These are phyloP conservation scores for Stemphylium vesicarium DNA, from an alignment of 2,329 filamentous ascomycete species.

Conservation along the genomic window DNA sequence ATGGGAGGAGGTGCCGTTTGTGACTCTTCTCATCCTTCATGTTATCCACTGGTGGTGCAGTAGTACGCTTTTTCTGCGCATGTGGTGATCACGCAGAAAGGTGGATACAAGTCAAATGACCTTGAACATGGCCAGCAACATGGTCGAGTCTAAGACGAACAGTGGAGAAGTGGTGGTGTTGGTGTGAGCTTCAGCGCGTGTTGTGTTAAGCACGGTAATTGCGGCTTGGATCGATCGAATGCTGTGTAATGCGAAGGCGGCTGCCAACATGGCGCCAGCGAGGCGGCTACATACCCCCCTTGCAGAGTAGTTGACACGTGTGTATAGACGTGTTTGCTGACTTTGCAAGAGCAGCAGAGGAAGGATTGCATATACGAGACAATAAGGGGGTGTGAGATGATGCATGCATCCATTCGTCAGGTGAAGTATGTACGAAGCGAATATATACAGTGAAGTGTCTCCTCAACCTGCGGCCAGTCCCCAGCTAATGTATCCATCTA, in stretches of 20 bases:
- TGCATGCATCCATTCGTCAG: neutral
- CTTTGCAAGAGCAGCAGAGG: neutral
- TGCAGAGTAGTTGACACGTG: too few species aligned
- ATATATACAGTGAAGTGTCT: constrained; percentile 14
- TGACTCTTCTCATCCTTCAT: neutral
- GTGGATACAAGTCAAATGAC: neutral
- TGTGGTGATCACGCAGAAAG: neutral
- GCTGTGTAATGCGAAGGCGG: too few species aligned
- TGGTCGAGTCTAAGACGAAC: too few species aligned
- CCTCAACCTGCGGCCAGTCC: neutral
- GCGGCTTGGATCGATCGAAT: too few species aligned
- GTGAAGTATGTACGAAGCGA: constrained; percentile 9
- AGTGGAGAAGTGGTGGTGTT: too few species aligned
- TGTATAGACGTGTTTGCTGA: too few species aligned
- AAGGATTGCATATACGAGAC: neutral
- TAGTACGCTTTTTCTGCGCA: neutral
- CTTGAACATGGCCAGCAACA: too few species aligned
- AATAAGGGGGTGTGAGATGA: neutral
- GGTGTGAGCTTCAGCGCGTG: too few species aligned
- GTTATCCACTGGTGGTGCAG: neutral
- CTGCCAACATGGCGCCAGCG: too few species aligned
- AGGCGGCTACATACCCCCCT: too few species aligned
- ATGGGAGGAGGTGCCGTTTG: neutral
- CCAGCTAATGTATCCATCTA: too few species aligned
- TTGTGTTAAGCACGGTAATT: too few species aligned